Evolutionary conservation across 495 filamentous ascomycete species (phyloP), one percentile per base, ranked within the genome.

Genomic region (Hyaloscypha hepaticicola): DNA sequence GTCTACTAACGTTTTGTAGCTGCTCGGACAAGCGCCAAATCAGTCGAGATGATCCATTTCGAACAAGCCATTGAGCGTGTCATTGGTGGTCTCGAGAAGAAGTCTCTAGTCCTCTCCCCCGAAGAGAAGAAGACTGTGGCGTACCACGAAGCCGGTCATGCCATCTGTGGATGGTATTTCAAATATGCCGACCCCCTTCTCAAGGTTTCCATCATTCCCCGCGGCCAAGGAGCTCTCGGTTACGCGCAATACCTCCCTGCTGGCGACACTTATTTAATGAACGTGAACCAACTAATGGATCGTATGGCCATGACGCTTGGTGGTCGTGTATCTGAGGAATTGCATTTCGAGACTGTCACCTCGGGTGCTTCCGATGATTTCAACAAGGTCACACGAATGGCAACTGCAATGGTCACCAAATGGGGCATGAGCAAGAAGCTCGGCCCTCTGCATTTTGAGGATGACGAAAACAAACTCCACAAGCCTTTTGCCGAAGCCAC

Each of bases 291-390:
- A 79, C 80, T 99, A 27, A 97, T 97, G 93, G 95, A 99, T 76
- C 92, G 96, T 64, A 99, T 99, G 96, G 95, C 96, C 66, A 99
- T 99, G 95, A 97, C 95, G 21, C 86, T 99, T 45, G 95, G 90
- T 69, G 95, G 95, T 3, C 89, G 95, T 66, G 90, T 99, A 48
- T 93, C 88, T 41, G 95, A 99, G 77, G 95, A 99, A 76, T 73
- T 99, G 4, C 92, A 98, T 77, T 99, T 98, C 76, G 89, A 93
- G 26, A 96, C 91, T 11, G 94, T 99, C 25, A 99, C 96, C 5
- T 91, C 88, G 64, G 95, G 95, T 52, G 95, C 95, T 22, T 90
- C 86, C 45, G 95, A 99, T 74, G 95, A 99, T 73, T 99, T 99
- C 83, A 96, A 96, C 77, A 99, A 99, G 77, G 96, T 97, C 28